Evolutionary conservation across 2,329 filamentous ascomycete genomes (phyloP).

Genomic region (Aspergillus felis): DNA sequence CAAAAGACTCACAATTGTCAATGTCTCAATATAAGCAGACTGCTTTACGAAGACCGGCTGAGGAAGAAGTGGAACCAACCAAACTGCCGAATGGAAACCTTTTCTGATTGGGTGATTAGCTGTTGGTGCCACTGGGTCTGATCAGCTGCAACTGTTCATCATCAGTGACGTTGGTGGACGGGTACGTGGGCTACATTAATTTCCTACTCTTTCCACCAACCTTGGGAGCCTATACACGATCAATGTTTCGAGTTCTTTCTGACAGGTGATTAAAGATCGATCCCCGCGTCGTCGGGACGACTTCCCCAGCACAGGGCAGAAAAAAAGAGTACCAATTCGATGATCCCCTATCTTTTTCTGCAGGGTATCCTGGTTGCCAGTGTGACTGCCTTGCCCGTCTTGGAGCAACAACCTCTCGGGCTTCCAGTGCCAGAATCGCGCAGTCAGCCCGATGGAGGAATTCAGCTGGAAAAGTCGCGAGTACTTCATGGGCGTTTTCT

Average conservation of each 20-base stretch:
- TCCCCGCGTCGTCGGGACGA: slow-evolving; percentile 5
- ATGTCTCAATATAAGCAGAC: background rate
- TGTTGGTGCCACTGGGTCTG: background rate
- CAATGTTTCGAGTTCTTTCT: background rate
- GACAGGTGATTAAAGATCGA: background rate
- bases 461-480: slow-evolving; percentile 3
- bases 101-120: background rate
- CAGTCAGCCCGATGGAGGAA: slow-evolving; percentile 2
- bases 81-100: background rate
- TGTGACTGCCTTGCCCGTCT: slow-evolving; percentile 14
- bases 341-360: slow-evolving; percentile 15
- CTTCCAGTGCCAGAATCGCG: background rate
- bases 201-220: background rate
- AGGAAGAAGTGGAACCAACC: background rate
- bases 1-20: background rate
- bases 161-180: background rate
- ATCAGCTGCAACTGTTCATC: background rate
- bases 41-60: background rate
- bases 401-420: slow-evolving; percentile 17
- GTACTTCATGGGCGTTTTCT: slow-evolving; percentile 32
- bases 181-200: background rate
- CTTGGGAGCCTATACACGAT: background rate
- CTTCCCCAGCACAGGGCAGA: background rate
- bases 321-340: slow-evolving; percentile 16
- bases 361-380: slow-evolving; percentile 10